These are phyloP conservation scores for Blastobotrys illinoisensis DNA, from an alignment of 1,139 yeast genomes.

Conservation along the genomic window DNA sequence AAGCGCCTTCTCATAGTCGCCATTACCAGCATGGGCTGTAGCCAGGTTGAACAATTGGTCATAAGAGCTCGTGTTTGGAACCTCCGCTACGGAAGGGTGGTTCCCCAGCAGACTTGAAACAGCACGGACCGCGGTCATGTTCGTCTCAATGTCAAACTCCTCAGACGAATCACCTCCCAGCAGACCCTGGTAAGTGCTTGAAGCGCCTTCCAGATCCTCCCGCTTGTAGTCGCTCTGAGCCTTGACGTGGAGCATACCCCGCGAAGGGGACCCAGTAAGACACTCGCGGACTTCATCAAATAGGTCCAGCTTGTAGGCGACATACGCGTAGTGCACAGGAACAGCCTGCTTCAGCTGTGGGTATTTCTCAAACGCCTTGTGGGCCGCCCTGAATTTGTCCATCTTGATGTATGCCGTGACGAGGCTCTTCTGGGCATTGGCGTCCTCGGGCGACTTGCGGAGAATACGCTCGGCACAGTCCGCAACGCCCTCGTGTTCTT, in stretches of 20 bases:
- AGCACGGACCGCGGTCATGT: constrained; percentile 64
- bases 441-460: constrained; percentile 42
- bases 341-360: constrained; percentile 11
- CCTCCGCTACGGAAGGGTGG: constrained; percentile 5
- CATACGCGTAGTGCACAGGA: constrained; percentile 56
- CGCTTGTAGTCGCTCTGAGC: constrained; percentile 74
- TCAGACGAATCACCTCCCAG: constrained; percentile 23
- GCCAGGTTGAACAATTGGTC: constrained; percentile 69
- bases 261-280: constrained; percentile 27
- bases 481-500: constrained; percentile 45
- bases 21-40: constrained; percentile 44
- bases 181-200: constrained; percentile 49
- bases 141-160: constrained; percentile 55
- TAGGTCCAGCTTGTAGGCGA: constrained; percentile 60
- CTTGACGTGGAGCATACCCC: constrained; percentile 66
- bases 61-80: constrained; percentile 37
- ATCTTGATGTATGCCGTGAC: constrained; percentile 66
- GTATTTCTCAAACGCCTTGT: constrained; percentile 31
- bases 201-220: constrained; percentile 55
- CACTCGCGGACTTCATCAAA: constrained; percentile 37
- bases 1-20: constrained; percentile 42
- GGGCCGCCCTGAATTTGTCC: constrained; percentile 61
- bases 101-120: constrained; percentile 34
- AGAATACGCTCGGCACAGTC: constrained; percentile 42
- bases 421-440: constrained; percentile 52